These are phyloP conservation scores for Xerocomellus amylosporus DNA, from an alignment of 768 basidiomycete species.

Conservation along the genomic window DNA sequence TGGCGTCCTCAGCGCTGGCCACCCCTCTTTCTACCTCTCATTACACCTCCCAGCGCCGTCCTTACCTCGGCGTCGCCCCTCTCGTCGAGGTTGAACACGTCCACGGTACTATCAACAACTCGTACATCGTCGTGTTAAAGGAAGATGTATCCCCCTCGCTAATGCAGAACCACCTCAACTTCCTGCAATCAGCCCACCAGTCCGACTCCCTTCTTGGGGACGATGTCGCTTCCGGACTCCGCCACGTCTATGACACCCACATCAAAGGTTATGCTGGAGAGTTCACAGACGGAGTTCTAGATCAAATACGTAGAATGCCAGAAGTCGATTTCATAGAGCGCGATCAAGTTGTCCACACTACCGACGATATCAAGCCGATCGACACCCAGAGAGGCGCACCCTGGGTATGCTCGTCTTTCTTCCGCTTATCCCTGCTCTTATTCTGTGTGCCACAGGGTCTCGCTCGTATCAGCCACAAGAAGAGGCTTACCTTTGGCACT, in stretches of 20 bases:
- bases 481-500: constrained; percentile 69
- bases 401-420: constrained; percentile 57
- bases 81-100: constrained; percentile 56
- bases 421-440: constrained; percentile 9
- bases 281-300: constrained; percentile 68
- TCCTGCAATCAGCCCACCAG: constrained; percentile 63
- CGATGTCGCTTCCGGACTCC: constrained; percentile 48
- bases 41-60: constrained; percentile 35
- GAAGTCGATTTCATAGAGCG: constrained; percentile 92
- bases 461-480: constrained; percentile 89
- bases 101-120: constrained; percentile 77
- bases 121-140: constrained; percentile 94
- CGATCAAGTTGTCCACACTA: constrained; percentile 88
- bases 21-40: constrained; percentile 46
- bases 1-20: constrained; percentile 36
- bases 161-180: constrained; percentile 75
- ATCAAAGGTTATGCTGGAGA: constrained; percentile 78
- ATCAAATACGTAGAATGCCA: constrained; percentile 75
- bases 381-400: constrained; percentile 66
- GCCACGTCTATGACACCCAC: constrained; percentile 74
- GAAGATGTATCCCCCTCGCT: constrained; percentile 54
- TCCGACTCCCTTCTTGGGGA: constrained; percentile 49
- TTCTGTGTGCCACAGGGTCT: constrained; percentile 62
- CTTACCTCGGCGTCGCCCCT: constrained; percentile 57
- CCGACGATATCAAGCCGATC: constrained; percentile 23